These are phyloP conservation scores for Pelargonium nanum DNA, from an alignment of 345 rosid species.

Conservation along the genomic window DNA sequence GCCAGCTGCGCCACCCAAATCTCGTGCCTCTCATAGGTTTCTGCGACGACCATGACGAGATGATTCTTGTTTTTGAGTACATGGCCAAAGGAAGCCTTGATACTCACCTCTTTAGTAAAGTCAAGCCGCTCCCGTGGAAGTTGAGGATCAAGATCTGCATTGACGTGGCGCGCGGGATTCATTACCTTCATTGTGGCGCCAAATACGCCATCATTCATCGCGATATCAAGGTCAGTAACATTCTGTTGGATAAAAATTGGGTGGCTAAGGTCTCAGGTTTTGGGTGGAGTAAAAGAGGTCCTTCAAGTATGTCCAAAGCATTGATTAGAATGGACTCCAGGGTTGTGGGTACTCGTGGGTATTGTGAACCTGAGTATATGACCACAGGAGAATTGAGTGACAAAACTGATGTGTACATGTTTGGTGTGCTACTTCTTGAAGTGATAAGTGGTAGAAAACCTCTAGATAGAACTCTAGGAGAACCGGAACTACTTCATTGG, in stretches of 20 bases:
- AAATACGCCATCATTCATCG: slow-evolving; percentile 19
- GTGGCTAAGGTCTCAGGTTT: slow-evolving; percentile 9
- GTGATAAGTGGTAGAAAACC: slow-evolving; percentile 4
- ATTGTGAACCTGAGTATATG: slow-evolving; percentile 13
- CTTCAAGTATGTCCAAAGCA: slow-evolving; percentile 3
- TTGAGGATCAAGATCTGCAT: slow-evolving; percentile 26
- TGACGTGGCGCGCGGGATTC: slow-evolving; percentile 28
- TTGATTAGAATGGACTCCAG: too few species aligned
- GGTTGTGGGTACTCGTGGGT: slow-evolving; percentile 10
- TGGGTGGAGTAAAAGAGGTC: slow-evolving; percentile 7
- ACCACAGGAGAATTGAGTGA: background rate
- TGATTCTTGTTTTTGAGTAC: slow-evolving; percentile 30
- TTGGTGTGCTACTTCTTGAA: slow-evolving; percentile 15
- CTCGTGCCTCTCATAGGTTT: slow-evolving; percentile 28
- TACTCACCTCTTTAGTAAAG: slow-evolving; percentile 13
- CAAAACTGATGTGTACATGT: slow-evolving; percentile 13
- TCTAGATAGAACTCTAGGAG: background rate
- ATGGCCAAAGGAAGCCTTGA: slow-evolving; percentile 18
- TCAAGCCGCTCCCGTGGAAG: slow-evolving; percentile 18
- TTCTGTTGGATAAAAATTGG: slow-evolving; percentile 9
- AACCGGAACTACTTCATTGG: background rate
- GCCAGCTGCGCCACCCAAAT: slow-evolving; percentile 21
- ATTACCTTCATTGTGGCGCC: slow-evolving; percentile 20
- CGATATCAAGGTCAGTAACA: slow-evolving; percentile 7
- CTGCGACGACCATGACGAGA: slow-evolving; percentile 27